Percentiles rank a stretch among this genome's conserved stretches.
phyloP scores from a whole-genome alignment of 768 basidiomycete species.

The Psilocybe sp. region DNA sequence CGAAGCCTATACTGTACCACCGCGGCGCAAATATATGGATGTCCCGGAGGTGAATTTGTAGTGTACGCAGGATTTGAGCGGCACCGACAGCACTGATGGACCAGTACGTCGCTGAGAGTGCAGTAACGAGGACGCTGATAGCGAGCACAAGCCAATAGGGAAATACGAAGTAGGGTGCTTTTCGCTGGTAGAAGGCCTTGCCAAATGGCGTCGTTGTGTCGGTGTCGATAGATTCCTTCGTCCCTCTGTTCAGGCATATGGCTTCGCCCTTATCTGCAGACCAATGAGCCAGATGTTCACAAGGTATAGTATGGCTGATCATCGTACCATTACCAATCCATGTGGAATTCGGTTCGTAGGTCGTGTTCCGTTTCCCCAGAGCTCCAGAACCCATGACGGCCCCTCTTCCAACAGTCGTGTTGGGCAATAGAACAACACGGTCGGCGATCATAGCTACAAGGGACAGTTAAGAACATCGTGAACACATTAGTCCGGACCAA shows the following conservation, averaged over 20 bases:
- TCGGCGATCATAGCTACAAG: conserved; percentile 46
- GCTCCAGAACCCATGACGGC: conserved; percentile 50
- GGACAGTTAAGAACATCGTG: background rate
- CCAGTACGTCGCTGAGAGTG: conserved; percentile 38
- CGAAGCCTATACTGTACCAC: conserved; percentile 37
- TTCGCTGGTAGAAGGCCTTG: conserved; percentile 37
- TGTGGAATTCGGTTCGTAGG: conserved; percentile 40
- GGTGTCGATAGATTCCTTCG: conserved; percentile 18
- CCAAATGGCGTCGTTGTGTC: conserved; percentile 40
- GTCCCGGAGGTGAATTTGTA: conserved; percentile 26
- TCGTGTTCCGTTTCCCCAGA: conserved; percentile 36
- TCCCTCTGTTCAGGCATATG: conserved; percentile 29
- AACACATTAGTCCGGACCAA: background rate
- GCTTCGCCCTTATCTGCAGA: conserved; percentile 36
- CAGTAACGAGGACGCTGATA: conserved; percentile 34
- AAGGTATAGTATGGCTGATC: background rate
- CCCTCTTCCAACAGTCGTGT: conserved; percentile 33
- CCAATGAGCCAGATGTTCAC: background rate
- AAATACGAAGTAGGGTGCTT: conserved; percentile 38
- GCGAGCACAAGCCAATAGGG: conserved; percentile 34
- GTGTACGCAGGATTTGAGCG: conserved; percentile 33
- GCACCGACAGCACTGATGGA: conserved; percentile 36
- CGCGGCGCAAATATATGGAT: conserved; percentile 30
- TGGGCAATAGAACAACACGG: conserved; percentile 43
- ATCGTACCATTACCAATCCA: conserved; percentile 46